Evolutionary conservation across 169 alveolate species (phyloP), one percentile per base, ranked within the genome.

Genomic region (Ichthyophthirius multifiliis): DNA sequence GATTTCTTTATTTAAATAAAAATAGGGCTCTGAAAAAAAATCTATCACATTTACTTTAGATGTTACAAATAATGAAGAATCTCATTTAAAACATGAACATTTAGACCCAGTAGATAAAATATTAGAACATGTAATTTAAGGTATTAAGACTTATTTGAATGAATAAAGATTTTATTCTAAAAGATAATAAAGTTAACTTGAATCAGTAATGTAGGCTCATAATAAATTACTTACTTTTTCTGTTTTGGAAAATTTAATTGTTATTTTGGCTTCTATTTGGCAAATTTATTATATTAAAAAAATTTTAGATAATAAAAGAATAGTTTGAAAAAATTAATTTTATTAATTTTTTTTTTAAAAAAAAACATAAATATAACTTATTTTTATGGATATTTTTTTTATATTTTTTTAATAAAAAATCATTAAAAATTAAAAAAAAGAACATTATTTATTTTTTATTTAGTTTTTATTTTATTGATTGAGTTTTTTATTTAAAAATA

Each of bases 271-370:
- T 20, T 64, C 78, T 43, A 47, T 67, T 27, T 78, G 84, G 84
- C 31, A 78, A 32, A 75, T 78, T 62, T 78, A 78, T 65, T 78
- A 78, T 65, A 78, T 78, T 13, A 78, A 78, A 35, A 78, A 65
- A 47, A 78, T 78, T 43, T 39, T 78, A 31, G 84, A 78, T 31
- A 78, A 65, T 65, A 47, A 75, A 30, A 78, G 84, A 78, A 39
- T 78, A 41, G 73, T 78, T 78, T 78, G 84, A 78, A n/a, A n/a
- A n/a, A n/a, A n/a, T n/a, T n/a, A n/a, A n/a, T n/a, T n/a, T n/a
- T n/a, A n/a, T n/a, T n/a, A n/a, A n/a, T n/a, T n/a, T n/a, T n/a
- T n/a, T n/a, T n/a, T n/a, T n/a, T n/a, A n/a, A n/a, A n/a, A n/a
- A n/a, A n/a, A n/a, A n/a, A n/a, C n/a, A n/a, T n/a, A n/a, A n/a